Evolutionary conservation across 805 yeast species (phyloP).

Genomic region (Saccharomyces kudriavzevii): DNA sequence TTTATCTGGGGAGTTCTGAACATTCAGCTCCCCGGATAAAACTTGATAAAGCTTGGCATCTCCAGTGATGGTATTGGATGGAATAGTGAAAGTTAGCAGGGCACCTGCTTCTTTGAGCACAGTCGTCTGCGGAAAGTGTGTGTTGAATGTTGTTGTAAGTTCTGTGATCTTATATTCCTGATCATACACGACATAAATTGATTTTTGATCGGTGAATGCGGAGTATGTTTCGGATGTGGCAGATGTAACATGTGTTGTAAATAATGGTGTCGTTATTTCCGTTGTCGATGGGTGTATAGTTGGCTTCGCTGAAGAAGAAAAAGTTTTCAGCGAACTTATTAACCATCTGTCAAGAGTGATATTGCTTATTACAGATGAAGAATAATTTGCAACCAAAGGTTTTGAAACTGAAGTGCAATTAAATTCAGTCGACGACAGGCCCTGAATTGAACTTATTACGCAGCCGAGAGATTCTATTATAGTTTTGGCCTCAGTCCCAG

Average conservation of each 20-base stretch:
- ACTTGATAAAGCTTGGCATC: constrained; percentile 2
- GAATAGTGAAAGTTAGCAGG: not conserved
- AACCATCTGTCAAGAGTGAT: not conserved
- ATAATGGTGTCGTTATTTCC: constrained; percentile 1
- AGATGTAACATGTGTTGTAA: constrained; percentile 4
- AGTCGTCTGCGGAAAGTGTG: constrained; percentile 8
- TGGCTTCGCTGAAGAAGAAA: not conserved
- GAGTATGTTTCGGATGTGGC: constrained; percentile 4
- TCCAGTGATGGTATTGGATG: not conserved
- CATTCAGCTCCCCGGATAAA: not conserved
- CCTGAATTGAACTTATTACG: not conserved
- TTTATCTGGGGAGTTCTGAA: not conserved
- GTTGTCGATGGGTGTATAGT: not conserved
- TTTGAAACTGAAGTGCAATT: not conserved
- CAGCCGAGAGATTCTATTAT: not conserved
- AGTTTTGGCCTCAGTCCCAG: not conserved
- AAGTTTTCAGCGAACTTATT: not conserved
- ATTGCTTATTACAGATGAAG: not conserved
- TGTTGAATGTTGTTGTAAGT: constrained; percentile 11
- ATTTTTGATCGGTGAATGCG: constrained; percentile 4
- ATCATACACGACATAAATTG: constrained; percentile 10
- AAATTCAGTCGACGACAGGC: not conserved
- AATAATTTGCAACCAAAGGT: not conserved
- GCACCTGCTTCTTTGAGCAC: not conserved
- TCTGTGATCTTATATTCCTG: constrained; percentile 14